phyloP scores from a whole-genome alignment of 202 grass and related monocot species.

The Zoysia matrella region DNA sequence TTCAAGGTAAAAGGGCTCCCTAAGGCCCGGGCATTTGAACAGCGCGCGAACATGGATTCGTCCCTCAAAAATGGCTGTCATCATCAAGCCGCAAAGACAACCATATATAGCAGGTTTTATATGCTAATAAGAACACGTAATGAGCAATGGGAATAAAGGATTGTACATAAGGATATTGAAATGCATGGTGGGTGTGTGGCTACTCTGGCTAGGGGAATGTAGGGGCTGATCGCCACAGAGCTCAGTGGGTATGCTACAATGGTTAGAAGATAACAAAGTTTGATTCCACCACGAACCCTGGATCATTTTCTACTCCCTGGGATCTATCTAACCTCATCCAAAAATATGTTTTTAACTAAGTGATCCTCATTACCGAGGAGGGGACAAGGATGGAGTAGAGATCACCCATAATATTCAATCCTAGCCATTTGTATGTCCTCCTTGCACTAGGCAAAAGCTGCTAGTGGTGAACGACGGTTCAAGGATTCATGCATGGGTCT shows the following conservation, averaged over 20 bases:
- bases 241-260: slow-evolving; percentile 38
- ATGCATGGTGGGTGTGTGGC: background rate
- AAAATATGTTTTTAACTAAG: too few species aligned
- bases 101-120: slow-evolving; percentile 19
- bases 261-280: slow-evolving; percentile 38
- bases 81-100: slow-evolving; percentile 29
- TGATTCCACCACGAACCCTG: slow-evolving; percentile 16
- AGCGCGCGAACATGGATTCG: background rate
- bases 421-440: too few species aligned
- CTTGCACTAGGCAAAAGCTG: too few species aligned
- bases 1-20: slow-evolving; percentile 30
- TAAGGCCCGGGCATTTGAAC: slow-evolving; percentile 13
- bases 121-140: slow-evolving; percentile 36
- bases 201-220: slow-evolving; percentile 23
- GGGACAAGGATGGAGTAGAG: too few species aligned
- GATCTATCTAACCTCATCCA: too few species aligned
- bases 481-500: too few species aligned
- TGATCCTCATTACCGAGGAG: too few species aligned
- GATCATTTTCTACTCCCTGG: too few species aligned
- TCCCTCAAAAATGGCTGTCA: slow-evolving; percentile 8
- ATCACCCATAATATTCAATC: too few species aligned
- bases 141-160: slow-evolving; percentile 39
- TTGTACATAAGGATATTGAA: slow-evolving; percentile 36
- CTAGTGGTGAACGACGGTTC: too few species aligned
- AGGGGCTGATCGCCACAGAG: slow-evolving; percentile 28